Conservation (phyloP, 1,284 basidiomycete genomes). For the Kalmanozyma brasiliensis region DNA sequence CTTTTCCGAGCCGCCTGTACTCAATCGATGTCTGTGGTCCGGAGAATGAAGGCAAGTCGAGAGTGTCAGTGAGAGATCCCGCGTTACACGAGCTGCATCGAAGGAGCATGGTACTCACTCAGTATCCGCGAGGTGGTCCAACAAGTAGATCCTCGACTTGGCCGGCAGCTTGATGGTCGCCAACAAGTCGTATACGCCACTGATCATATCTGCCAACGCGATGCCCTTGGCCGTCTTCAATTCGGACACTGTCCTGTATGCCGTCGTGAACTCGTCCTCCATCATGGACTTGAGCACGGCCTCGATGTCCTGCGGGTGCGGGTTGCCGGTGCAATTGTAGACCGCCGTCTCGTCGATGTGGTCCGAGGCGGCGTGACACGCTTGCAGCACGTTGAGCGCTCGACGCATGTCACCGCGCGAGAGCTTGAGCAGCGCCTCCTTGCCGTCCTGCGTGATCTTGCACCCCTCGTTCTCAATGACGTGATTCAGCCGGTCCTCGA, state of each 20-base stretch:
- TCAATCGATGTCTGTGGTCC: slow-evolving; percentile 84
- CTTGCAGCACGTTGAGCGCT: slow-evolving; percentile 94
- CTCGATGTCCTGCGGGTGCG: slow-evolving; percentile 92
- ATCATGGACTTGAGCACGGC: slow-evolving; percentile 95
- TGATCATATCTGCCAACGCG: slow-evolving; percentile 93
- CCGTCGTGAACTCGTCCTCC: slow-evolving; percentile 92
- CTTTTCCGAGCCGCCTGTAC: slow-evolving; percentile 92
- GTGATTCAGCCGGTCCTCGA: slow-evolving; percentile 81
- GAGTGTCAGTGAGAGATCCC: not conserved
- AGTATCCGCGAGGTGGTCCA: slow-evolving; percentile 86
- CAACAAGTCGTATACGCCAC: slow-evolving; percentile 89
- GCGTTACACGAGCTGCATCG: not conserved
- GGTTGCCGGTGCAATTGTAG: slow-evolving; percentile 96
- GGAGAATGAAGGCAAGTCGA: not conserved
- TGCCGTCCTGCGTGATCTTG: slow-evolving; percentile 85
- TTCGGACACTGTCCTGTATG: slow-evolving; percentile 83
- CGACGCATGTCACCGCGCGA: slow-evolving; percentile 97
- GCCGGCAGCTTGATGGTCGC: slow-evolving; percentile 86
- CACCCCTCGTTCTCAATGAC: slow-evolving; percentile 89
- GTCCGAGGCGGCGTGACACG: slow-evolving; percentile 96
- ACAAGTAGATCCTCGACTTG: slow-evolving; percentile 85
- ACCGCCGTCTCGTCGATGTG: slow-evolving; percentile 85
- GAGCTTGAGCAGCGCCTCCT: slow-evolving; percentile 87
- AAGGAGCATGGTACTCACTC: slow-evolving; percentile 74
- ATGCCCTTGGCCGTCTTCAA: slow-evolving; percentile 92